phyloP scores from a whole-genome alignment of 1,284 basidiomycete genomes.

The Porodaedalea pini region DNA sequence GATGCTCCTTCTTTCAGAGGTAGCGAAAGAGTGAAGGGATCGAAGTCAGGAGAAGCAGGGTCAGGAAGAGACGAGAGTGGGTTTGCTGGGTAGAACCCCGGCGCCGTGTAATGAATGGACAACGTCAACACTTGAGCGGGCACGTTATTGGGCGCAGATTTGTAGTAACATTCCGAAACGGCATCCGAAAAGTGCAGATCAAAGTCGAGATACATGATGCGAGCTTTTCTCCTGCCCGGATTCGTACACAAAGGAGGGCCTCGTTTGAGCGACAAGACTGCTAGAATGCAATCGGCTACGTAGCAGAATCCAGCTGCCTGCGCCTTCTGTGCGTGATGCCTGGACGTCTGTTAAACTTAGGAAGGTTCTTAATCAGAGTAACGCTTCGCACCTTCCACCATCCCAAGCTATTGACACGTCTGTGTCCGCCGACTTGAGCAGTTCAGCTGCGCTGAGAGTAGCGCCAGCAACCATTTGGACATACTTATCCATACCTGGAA shows the following conservation, averaged over 20 bases:
- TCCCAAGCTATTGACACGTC: slow-evolving; percentile 81
- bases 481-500: slow-evolving; percentile 67
- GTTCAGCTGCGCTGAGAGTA: slow-evolving; percentile 65
- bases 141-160: slow-evolving; percentile 32
- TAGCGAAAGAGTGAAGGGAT: slow-evolving; percentile 74
- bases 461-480: slow-evolving; percentile 73
- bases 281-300: slow-evolving; percentile 85
- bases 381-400: slow-evolving; percentile 59
- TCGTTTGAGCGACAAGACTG: slow-evolving; percentile 60
- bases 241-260: slow-evolving; percentile 15
- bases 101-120: slow-evolving; percentile 79
- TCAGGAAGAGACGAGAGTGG: slow-evolving; percentile 49
- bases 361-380: not conserved
- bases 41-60: slow-evolving; percentile 39
- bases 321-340: slow-evolving; percentile 75
- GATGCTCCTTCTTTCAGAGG: slow-evolving; percentile 71
- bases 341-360: slow-evolving; percentile 31
- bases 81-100: slow-evolving; percentile 80
- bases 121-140: slow-evolving; percentile 68
- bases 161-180: slow-evolving; percentile 74
- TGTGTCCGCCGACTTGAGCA: slow-evolving; percentile 50
- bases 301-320: slow-evolving; percentile 90
- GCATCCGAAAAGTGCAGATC: slow-evolving; percentile 92
- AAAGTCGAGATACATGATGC: slow-evolving; percentile 87
- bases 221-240: slow-evolving; percentile 42